A percentile compares a stretch with the other conserved stretches of the same genome.
These are phyloP conservation scores for Alternaria sp. DNA, from an alignment of 2,329 filamentous ascomycete species.

Conservation along the genomic window DNA sequence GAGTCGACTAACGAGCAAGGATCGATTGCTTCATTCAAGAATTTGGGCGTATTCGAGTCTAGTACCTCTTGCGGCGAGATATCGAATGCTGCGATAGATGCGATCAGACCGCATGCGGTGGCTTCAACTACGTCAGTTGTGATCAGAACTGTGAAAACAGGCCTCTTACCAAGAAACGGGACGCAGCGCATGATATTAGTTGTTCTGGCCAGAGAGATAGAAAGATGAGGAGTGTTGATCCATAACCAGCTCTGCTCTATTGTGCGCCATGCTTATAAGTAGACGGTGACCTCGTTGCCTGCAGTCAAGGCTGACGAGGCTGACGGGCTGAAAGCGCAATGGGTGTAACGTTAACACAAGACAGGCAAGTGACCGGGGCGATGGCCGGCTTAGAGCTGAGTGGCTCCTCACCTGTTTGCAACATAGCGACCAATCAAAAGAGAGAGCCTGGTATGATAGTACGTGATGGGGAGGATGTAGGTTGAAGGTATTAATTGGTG, in stretches of 20 bases:
- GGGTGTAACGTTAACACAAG: conserved; percentile 2
- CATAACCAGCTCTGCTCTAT: background rate
- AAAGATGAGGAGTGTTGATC: background rate
- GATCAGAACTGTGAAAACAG: background rate
- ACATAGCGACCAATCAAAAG: background rate
- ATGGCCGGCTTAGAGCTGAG: background rate
- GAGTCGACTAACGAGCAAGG: conserved; percentile 34
- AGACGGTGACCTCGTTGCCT: conserved; percentile 2
- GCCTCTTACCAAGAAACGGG: conserved; percentile 4
- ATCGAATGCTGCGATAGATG: conserved; percentile 2
- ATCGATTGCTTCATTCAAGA: conserved; percentile 13
- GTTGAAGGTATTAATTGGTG: background rate
- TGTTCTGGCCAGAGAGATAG: background rate
- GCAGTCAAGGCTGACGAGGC: conserved; percentile 8
- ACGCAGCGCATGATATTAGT: conserved; percentile 8
- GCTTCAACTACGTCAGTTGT: conserved; percentile 2
- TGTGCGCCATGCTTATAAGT: conserved; percentile 1
- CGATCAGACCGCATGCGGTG: background rate
- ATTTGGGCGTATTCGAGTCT: background rate
- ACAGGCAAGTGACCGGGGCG: background rate
- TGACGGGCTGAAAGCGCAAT: conserved; percentile 4
- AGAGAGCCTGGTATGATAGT: background rate
- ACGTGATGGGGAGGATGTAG: background rate
- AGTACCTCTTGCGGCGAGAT: conserved; percentile 9
- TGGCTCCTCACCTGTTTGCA: background rate